Base-by-base conservation (phyloP, 2,329 filamentous ascomycete species). In the Blastomyces parvus region DNA sequence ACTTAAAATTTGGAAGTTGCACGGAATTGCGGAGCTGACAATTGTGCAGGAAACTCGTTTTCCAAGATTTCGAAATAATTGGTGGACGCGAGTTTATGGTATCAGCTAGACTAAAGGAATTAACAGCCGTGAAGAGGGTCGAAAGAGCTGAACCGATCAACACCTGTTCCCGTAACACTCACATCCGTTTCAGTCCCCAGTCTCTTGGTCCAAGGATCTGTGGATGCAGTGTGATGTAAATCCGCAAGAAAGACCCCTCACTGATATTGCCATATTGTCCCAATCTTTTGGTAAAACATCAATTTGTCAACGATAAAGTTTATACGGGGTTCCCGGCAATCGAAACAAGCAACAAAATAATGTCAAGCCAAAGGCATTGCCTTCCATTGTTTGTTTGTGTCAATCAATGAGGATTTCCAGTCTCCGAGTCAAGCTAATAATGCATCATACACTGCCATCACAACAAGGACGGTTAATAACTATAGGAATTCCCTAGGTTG, bases 1-100 rank as follows among this genome's bases (percentile, higher is more conserved):
- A 42, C 55, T 58, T n/a, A 58, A 58, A 57, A 58, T 17, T 58
- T 58, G 55, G n/a, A 58, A 40, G 55, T 58, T 17, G 36, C 36
- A 58, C 55, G n/a, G 7, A 58, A 1, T 36, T 14, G 3, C 22
- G 9, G 13, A 42, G 36, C 22, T 42, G 22, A 42, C 6, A n/a
- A 11, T 9, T 38, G 27, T 56, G 53, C 7, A 33, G 55, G 11
- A 27, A 36, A 22, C 36, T 40, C 25, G 53, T 40, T 22, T n/a
- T 9, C 13, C 22, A n/a, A 56, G 53, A 36, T 38, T 38, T 36
- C 25, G 3, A 40, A 36, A 13, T 42, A 19, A 42, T 58, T 42
- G 33, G 33, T 58, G 13, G 36, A 58, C 22, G 22, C 36, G 1
- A 17, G 36, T 27, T 4, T 30, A 38, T 14, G 19, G 30, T 3